A percentile compares a stretch with the other conserved stretches of the same genome.
Conservation (phyloP, 23 red algal genomes). For the Gracilariopsis chorda region DNA sequence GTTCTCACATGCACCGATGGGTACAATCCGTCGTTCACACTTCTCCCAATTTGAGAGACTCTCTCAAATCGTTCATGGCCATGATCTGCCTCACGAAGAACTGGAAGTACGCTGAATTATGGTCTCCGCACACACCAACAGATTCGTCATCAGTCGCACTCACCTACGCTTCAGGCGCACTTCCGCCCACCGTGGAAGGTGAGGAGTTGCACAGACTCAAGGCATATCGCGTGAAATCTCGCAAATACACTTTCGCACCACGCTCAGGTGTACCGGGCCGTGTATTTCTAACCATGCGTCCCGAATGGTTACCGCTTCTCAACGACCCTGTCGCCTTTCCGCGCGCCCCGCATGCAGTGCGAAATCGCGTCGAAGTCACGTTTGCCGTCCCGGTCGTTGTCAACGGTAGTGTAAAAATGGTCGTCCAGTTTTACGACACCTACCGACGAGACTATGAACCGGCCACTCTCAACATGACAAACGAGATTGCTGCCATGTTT, state of each 20-base stretch:
- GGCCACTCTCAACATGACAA: not conserved
- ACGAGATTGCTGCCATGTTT: slow-evolving; percentile 10
- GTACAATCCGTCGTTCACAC: slow-evolving; percentile 5
- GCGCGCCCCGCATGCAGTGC: slow-evolving; percentile 52
- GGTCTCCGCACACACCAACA: not conserved
- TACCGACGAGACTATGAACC: slow-evolving; percentile 49
- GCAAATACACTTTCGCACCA: slow-evolving; percentile 33
- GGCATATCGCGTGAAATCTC: not conserved
- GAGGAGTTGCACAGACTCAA: not conserved
- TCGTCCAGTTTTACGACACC: slow-evolving; percentile 64
- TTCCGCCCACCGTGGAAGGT: slow-evolving; percentile 12
- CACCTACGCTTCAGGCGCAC: not conserved
- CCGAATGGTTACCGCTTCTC: slow-evolving; percentile 60
- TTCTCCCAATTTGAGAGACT: not conserved
- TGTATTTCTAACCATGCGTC: slow-evolving; percentile 51
- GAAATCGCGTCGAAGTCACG: slow-evolving; percentile 29
- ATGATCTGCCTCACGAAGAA: slow-evolving; percentile 35
- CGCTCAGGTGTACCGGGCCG: slow-evolving; percentile 54
- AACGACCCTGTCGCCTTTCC: slow-evolving; percentile 61
- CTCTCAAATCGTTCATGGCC: slow-evolving; percentile 48
- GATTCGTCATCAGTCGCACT: not conserved
- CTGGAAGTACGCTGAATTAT: slow-evolving; percentile 67
- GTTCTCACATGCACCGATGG: slow-evolving; percentile 20
- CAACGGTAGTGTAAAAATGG: slow-evolving; percentile 64
- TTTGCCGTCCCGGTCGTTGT: slow-evolving; percentile 72